A percentile compares a stretch with the other conserved stretches of the same genome.
phyloP scores from a whole-genome alignment of 1,139 yeast genomes.

The Scheffersomyces titani region DNA sequence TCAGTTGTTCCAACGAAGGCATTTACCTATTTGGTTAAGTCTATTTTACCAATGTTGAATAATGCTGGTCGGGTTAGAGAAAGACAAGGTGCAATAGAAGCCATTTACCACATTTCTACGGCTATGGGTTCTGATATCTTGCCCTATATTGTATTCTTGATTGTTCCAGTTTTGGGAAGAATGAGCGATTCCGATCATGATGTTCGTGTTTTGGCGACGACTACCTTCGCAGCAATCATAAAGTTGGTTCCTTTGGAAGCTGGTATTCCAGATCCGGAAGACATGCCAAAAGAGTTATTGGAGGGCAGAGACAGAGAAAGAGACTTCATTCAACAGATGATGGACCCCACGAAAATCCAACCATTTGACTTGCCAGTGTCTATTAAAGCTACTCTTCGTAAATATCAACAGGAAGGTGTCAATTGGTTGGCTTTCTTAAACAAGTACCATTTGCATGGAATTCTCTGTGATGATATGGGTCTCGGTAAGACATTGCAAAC shows the following conservation, averaged over 20 bases:
- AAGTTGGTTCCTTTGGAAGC: conserved; percentile 96
- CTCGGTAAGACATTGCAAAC: conserved; percentile 96
- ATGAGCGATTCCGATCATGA: conserved; percentile 96
- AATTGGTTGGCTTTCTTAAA: conserved; percentile 97
- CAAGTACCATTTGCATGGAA: conserved; percentile 94
- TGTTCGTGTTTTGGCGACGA: conserved; percentile 87
- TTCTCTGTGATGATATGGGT: conserved; percentile 99
- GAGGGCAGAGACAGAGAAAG: conserved; percentile 93
- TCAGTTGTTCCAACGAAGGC: conserved; percentile 71
- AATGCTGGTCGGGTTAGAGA: conserved; percentile 75
- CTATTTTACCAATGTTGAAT: conserved; percentile 76
- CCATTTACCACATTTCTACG: conserved; percentile 79
- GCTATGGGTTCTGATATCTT: conserved; percentile 88
- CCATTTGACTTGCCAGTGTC: conserved; percentile 88
- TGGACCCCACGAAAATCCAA: conserved; percentile 93
- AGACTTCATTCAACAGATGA: conserved; percentile 94
- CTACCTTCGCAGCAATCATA: conserved; percentile 94
- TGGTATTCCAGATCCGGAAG: conserved; percentile 95
- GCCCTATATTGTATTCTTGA: conserved; percentile 92
- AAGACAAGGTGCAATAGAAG: conserved; percentile 94
- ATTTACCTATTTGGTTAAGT: conserved; percentile 77
- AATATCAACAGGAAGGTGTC: conserved; percentile 97
- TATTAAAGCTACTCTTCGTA: conserved; percentile 88
- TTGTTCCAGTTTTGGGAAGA: conserved; percentile 94
- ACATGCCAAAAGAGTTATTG: conserved; percentile 81